Percentiles rank a stretch among this genome's conserved stretches.
phyloP scores from a whole-genome alignment of 805 yeast genomes.

The Candida hungchunana region DNA sequence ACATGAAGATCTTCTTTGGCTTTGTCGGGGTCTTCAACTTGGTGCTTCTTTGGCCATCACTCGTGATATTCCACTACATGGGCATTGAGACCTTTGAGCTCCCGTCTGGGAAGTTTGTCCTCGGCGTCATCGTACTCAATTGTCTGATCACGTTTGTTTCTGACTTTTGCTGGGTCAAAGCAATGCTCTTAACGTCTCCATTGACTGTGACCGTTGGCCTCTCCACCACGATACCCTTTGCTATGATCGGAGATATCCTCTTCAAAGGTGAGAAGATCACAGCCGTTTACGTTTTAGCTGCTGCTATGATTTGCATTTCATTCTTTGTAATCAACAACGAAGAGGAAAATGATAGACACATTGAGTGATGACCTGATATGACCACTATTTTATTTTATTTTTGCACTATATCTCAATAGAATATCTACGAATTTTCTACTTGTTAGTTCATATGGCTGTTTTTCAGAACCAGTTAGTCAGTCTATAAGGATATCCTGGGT shows the following conservation, averaged over 20 bases:
- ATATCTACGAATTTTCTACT: neutral
- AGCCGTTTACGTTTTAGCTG: conserved; percentile 69
- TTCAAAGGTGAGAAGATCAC: conserved; percentile 63
- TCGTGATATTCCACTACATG: conserved; percentile 56
- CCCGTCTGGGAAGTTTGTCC: conserved; percentile 53
- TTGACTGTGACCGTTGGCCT: conserved; percentile 93
- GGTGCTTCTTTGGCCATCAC: conserved; percentile 75
- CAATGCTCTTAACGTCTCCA: conserved; percentile 90
- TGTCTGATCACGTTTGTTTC: conserved; percentile 77
- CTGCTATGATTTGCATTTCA: conserved; percentile 71
- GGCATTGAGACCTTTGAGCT: conserved; percentile 69
- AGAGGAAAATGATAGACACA: conserved; percentile 55
- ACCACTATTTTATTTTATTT: neutral
- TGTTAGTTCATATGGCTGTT: neutral
- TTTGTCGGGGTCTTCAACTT: conserved; percentile 87
- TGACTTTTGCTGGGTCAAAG: conserved; percentile 94
- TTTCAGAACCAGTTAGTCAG: conserved; percentile 9
- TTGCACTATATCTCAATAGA: neutral
- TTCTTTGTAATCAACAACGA: conserved; percentile 80
- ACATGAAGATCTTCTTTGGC: conserved; percentile 89
- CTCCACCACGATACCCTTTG: conserved; percentile 89
- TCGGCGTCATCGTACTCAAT: conserved; percentile 55
- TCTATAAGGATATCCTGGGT: conserved; percentile 20
- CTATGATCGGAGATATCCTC: conserved; percentile 85
- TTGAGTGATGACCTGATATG: conserved; percentile 16